Conservation (phyloP, 805 yeast species). For the Huiozyma sinensis region DNA sequence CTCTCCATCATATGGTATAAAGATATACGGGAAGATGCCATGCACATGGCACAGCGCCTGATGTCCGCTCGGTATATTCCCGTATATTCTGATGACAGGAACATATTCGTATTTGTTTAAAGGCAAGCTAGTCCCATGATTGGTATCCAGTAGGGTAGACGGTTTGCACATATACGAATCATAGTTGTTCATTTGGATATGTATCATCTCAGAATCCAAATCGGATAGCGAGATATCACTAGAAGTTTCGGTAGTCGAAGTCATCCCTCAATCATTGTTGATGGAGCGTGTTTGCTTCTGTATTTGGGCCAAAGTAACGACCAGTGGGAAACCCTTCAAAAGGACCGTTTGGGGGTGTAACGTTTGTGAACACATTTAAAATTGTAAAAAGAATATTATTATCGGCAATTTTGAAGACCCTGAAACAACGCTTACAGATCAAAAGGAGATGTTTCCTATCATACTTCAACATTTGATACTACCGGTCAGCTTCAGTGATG, state of each 20-base stretch:
- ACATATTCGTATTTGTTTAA: constrained; percentile 35
- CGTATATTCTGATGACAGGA: constrained; percentile 73
- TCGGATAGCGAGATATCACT: not conserved
- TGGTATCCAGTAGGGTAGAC: constrained; percentile 37
- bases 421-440: not conserved
- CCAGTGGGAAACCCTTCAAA: too few species aligned
- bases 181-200: constrained; percentile 48
- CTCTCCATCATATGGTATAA: constrained; percentile 46
- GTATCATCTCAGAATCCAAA: constrained; percentile 16
- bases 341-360: too few species aligned
- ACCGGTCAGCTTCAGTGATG: constrained; percentile 8
- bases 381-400: not conserved
- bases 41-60: constrained; percentile 64
- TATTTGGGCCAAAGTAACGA: too few species aligned
- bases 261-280: too few species aligned
- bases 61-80: constrained; percentile 51
- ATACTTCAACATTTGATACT: too few species aligned
- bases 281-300: too few species aligned
- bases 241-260: not conserved
- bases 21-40: constrained; percentile 75
- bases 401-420: not conserved
- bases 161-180: constrained; percentile 60
- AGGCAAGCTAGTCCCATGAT: constrained; percentile 27
- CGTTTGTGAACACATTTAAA: too few species aligned
- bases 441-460: too few species aligned